phyloP scores from a whole-genome alignment of 73 alveolate genomes.

The Paramecium bursaria region DNA sequence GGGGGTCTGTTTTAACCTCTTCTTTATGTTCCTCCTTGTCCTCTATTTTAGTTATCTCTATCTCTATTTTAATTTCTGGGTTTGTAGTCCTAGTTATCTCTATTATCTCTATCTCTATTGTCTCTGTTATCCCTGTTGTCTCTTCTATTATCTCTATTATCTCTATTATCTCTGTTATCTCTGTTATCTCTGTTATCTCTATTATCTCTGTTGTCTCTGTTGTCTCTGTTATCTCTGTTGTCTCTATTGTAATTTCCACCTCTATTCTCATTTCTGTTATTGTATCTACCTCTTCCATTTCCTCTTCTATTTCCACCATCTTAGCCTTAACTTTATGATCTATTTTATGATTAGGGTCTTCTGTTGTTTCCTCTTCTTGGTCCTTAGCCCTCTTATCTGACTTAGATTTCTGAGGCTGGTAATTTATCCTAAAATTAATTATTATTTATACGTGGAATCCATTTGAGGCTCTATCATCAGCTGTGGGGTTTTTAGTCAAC shows the following conservation, averaged over 20 bases:
- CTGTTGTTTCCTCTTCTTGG: slow-evolving; percentile 7
- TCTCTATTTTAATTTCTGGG: background rate
- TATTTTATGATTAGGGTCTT: no score
- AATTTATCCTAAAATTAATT: slow-evolving; percentile 4
- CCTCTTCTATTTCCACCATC: slow-evolving; percentile 4
- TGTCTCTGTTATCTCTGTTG: slow-evolving; percentile 39
- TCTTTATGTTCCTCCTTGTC: background rate
- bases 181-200: background rate
- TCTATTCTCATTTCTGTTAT: background rate
- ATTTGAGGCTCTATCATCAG: background rate
- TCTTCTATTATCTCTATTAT: slow-evolving; percentile 23
- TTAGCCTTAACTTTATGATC: no score
- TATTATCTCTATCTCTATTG: slow-evolving; percentile 12
- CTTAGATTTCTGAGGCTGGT: slow-evolving; percentile 20
- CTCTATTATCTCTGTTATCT: slow-evolving; percentile 30
- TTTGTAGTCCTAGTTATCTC: background rate
- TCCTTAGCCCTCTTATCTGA: background rate
- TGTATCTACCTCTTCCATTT: slow-evolving; percentile 19
- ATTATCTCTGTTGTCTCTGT: slow-evolving; percentile 43
- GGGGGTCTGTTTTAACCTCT: no score
- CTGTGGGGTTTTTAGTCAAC: slow-evolving; percentile 41
- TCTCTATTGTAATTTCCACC: background rate
- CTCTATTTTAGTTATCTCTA: background rate
- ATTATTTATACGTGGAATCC: slow-evolving; percentile 34
- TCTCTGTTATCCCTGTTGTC: background rate